These are phyloP conservation scores for Emergomyces pasteurianus DNA, from an alignment of 2,329 filamentous ascomycete species.

Conservation along the genomic window DNA sequence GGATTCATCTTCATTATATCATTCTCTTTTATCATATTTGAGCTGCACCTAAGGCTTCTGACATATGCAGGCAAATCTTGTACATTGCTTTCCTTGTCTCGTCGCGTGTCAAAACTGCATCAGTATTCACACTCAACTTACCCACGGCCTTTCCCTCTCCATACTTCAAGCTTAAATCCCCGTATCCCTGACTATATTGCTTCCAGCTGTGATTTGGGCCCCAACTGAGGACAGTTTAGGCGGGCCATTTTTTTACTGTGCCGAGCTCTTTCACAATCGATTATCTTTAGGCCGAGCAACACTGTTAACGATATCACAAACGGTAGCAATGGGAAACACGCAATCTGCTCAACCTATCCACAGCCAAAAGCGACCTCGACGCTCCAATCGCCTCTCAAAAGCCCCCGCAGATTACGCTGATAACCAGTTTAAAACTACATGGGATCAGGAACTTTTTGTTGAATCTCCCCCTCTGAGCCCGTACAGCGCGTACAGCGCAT, in stretches of 20 bases:
- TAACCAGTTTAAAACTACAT: constrained; percentile 8
- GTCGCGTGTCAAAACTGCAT: neutral
- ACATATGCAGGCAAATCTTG: neutral
- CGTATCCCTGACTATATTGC: neutral
- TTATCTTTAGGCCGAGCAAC: neutral
- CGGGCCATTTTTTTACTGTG: neutral
- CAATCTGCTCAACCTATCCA: constrained; percentile 24
- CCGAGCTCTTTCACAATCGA: neutral
- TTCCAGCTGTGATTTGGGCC: neutral
- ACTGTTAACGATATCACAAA: neutral
- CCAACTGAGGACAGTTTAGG: neutral
- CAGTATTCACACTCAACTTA: neutral
- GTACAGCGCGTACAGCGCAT: constrained; percentile 1
- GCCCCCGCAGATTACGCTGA: constrained; percentile 19
- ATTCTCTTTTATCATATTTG: neutral
- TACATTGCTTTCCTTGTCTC: neutral
- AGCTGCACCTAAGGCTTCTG: neutral
- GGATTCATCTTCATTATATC: neutral
- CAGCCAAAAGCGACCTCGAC: constrained; percentile 21
- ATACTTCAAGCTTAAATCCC: neutral
- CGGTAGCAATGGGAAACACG: constrained; percentile 24
- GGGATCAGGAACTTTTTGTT: constrained; percentile 2
- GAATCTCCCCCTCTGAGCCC: constrained; percentile 5
- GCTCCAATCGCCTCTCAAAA: constrained; percentile 27
- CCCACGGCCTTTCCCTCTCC: neutral